Conservation (phyloP, 257 asterid species). For the Rubia yunnanensis region DNA sequence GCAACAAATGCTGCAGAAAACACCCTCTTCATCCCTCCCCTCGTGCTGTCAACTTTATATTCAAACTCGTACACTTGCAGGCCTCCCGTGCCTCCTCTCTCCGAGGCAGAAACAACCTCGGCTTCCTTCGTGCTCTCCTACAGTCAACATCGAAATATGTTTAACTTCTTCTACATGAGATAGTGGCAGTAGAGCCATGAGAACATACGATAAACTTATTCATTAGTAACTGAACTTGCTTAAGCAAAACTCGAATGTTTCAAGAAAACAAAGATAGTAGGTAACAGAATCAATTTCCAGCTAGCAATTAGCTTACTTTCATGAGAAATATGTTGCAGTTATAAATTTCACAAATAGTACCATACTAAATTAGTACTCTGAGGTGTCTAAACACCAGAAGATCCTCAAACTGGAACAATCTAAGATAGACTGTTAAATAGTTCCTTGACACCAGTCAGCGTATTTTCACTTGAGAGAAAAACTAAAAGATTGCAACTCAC, state of each 20-base stretch:
- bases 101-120: slow-evolving; percentile 66
- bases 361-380: not conserved
- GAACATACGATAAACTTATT: not conserved
- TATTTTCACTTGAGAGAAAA: not conserved
- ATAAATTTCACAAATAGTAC: not conserved
- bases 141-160: not conserved
- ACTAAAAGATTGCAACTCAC: not conserved
- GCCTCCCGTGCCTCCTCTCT: slow-evolving; percentile 53
- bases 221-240: not conserved
- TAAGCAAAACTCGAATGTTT: not conserved
- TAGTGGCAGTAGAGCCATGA: not conserved
- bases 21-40: slow-evolving; percentile 86
- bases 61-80: slow-evolving; percentile 84
- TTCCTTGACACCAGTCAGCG: not conserved
- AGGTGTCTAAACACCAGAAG: not conserved
- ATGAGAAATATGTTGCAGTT: not conserved
- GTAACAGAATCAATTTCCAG: not conserved
- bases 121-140: slow-evolving; percentile 90
- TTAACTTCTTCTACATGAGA: not conserved
- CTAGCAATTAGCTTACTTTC: not conserved
- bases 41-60: slow-evolving; percentile 77
- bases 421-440: not conserved
- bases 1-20: slow-evolving; percentile 84
- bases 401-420: not conserved
- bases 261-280: not conserved